phyloP scores from a whole-genome alignment of 768 basidiomycete species.

The Dentipellis sp. region DNA sequence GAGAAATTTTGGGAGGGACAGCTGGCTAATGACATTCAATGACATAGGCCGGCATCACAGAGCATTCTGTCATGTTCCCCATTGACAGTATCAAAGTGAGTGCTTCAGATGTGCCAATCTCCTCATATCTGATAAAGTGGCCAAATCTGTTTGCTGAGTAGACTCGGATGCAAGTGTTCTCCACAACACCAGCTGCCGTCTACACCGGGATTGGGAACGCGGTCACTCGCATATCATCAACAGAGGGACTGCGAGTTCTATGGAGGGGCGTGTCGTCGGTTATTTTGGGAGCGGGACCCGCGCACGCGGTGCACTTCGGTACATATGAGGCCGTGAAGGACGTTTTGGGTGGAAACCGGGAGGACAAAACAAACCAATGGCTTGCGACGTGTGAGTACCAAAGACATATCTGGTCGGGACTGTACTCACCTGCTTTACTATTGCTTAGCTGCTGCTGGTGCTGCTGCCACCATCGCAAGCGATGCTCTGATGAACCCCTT shows the following conservation, averaged over 20 bases:
- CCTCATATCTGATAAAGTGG: neutral
- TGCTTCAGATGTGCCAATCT: conserved; percentile 3
- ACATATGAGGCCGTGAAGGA: conserved; percentile 94
- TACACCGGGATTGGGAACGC: conserved; percentile 90
- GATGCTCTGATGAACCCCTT: conserved; percentile 99
- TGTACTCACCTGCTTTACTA: neutral
- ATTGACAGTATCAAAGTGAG: conserved; percentile 96
- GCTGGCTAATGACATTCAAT: conserved; percentile 1
- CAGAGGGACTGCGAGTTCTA: conserved; percentile 83
- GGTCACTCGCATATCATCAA: conserved; percentile 85
- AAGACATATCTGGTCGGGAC: neutral
- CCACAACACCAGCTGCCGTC: conserved; percentile 73
- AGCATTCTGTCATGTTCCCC: conserved; percentile 98
- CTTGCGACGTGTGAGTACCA: conserved; percentile 71
- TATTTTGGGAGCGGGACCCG: conserved; percentile 93
- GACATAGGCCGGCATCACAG: conserved; percentile 89
- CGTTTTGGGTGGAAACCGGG: conserved; percentile 76
- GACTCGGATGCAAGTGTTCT: conserved; percentile 99
- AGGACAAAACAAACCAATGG: conserved; percentile 63
- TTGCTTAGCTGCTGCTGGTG: conserved; percentile 79
- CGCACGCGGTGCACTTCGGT: conserved; percentile 97
- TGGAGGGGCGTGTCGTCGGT: conserved; percentile 98
- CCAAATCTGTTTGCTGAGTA: conserved; percentile 21
- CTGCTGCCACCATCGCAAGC: conserved; percentile 86
- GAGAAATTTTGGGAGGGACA: neutral